These are phyloP conservation scores for Arabidopsis arenosa DNA, from an alignment of 345 rosid genomes.

Conservation along the genomic window DNA sequence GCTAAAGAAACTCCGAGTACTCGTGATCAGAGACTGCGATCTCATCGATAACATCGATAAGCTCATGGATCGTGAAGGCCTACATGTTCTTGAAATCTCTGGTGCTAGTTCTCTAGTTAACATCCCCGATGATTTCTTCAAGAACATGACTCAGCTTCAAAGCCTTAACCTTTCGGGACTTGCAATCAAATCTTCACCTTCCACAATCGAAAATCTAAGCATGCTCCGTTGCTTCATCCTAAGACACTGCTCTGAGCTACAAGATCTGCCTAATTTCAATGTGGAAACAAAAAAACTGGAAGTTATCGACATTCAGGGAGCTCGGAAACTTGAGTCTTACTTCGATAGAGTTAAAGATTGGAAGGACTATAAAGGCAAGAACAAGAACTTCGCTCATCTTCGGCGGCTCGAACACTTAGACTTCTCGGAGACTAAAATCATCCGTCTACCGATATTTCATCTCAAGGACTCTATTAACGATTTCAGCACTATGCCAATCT, in stretches of 20 bases:
- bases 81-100: conserved; percentile 63
- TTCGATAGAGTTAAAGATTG: conserved; percentile 38
- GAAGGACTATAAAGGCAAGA: conserved; percentile 38
- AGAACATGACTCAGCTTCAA: conserved; percentile 37
- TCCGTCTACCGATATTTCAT: conserved; percentile 51
- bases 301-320: conserved; percentile 60
- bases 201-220: conserved; percentile 35
- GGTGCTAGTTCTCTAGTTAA: conserved; percentile 43
- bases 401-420: conserved; percentile 49
- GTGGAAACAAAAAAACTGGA: conserved; percentile 42
- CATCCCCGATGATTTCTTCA: conserved; percentile 47
- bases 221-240: conserved; percentile 55
- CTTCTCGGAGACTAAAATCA: conserved; percentile 50
- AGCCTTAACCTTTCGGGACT: conserved; percentile 59
- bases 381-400: conserved; percentile 49
- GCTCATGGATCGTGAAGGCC: conserved; percentile 28
- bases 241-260: conserved; percentile 46
- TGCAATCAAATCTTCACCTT: conserved; percentile 43
- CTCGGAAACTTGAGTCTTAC: conserved; percentile 36
- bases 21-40: conserved; percentile 59
- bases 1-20: conserved; percentile 48
- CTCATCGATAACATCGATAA: conserved; percentile 28
- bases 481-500: neutral
- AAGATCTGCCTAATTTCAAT: conserved; percentile 47
- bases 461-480: neutral